A percentile compares a stretch with the other conserved stretches of the same genome.
These are phyloP conservation scores for Sphaerulina vaccinii DNA, from an alignment of 2,329 filamentous ascomycete genomes.

Conservation along the genomic window DNA sequence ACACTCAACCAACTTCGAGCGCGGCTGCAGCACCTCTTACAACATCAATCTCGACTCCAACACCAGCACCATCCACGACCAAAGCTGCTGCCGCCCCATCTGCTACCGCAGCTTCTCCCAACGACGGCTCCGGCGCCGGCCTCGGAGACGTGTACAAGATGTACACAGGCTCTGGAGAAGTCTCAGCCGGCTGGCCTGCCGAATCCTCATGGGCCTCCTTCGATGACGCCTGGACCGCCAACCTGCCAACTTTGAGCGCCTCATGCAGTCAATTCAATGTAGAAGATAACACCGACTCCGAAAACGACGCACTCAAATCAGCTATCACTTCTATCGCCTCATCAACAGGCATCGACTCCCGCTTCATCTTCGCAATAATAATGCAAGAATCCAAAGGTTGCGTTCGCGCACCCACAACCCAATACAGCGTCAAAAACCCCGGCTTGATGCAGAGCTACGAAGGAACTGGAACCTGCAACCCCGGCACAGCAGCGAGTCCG, in stretches of 20 bases:
- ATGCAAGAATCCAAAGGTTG: slow-evolving; percentile 51
- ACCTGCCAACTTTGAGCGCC: slow-evolving; percentile 37
- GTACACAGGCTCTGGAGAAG: slow-evolving; percentile 29
- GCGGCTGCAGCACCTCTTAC: slow-evolving; percentile 1
- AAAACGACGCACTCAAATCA: slow-evolving; percentile 41
- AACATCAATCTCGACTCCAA: slow-evolving; percentile 2
- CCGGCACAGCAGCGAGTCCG: slow-evolving; percentile 17
- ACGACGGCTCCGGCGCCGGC: slow-evolving; percentile 12
- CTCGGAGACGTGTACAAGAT: slow-evolving; percentile 25
- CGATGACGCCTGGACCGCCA: slow-evolving; percentile 37
- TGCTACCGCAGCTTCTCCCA: slow-evolving; percentile 8
- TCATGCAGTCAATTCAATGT: slow-evolving; percentile 41
- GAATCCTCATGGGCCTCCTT: slow-evolving; percentile 29
- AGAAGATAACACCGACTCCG: slow-evolving; percentile 41
- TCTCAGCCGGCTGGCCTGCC: slow-evolving; percentile 29
- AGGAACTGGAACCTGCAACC: slow-evolving; percentile 42
- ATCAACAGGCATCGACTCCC: slow-evolving; percentile 38
- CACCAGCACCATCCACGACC: slow-evolving; percentile 11
- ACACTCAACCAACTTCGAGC: slow-evolving; percentile 8
- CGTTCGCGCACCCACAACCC: slow-evolving; percentile 46
- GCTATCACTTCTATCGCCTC: slow-evolving; percentile 39
- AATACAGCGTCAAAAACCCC: slow-evolving; percentile 45
- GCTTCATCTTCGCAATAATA: slow-evolving; percentile 47
- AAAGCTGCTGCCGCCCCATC: slow-evolving; percentile 8
- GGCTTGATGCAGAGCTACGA: slow-evolving; percentile 50